Percentiles rank a stretch among this genome's conserved stretches.
Conservation (phyloP, 129 eudicot genomes). For the Helianthus tuberosus region DNA sequence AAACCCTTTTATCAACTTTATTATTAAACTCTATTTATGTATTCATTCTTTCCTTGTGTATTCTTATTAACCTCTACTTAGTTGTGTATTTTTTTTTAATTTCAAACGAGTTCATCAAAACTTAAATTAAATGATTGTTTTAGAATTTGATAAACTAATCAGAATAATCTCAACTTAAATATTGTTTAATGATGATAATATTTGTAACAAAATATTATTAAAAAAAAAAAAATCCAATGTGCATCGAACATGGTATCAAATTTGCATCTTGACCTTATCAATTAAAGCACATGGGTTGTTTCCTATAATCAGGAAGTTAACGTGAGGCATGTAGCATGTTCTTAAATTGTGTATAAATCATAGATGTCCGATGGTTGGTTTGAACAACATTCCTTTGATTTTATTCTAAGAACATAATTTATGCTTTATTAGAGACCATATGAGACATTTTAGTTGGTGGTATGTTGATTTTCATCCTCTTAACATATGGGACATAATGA, state of each 20-base stretch:
- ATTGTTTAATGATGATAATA: background rate
- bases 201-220: background rate
- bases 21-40: background rate
- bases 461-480: slow-evolving; percentile 12
- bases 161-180: background rate
- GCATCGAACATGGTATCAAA: slow-evolving; percentile 29
- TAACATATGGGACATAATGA: slow-evolving; percentile 21
- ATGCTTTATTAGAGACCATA: slow-evolving; percentile 15
- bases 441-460: slow-evolving; percentile 18
- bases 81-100: background rate
- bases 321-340: slow-evolving; percentile 37
- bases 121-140: background rate
- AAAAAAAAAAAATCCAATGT: background rate
- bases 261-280: slow-evolving; percentile 20
- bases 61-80: too few relatives aligned
- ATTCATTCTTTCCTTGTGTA: background rate
- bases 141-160: background rate
- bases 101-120: background rate
- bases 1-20: background rate
- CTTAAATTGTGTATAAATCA: slow-evolving; percentile 23
- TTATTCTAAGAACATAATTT: slow-evolving; percentile 13
- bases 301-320: slow-evolving; percentile 34
- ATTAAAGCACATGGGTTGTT: slow-evolving; percentile 45
- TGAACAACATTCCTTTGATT: slow-evolving; percentile 25
- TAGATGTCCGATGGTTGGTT: slow-evolving; percentile 11